A percentile compares a stretch with the other conserved stretches of the same genome.
Conservation (phyloP, 768 basidiomycete species). For the Mycena belliarum region DNA sequence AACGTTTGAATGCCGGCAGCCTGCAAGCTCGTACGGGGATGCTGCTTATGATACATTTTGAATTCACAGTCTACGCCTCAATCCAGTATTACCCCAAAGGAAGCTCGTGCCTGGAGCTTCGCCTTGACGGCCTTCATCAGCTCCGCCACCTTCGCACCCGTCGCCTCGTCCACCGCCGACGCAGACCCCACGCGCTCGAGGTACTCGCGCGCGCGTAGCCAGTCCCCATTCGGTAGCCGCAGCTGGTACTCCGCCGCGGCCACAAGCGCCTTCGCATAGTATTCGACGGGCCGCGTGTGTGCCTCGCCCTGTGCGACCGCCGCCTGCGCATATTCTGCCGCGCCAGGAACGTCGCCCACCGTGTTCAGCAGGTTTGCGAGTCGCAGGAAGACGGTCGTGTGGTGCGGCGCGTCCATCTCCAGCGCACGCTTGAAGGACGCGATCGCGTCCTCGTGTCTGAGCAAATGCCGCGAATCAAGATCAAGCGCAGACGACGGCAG, state of each 20-base stretch:
- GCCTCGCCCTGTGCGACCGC: conserved; percentile 34
- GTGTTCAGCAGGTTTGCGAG: conserved; percentile 52
- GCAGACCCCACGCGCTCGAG: conserved; percentile 27
- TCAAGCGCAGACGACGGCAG: background rate
- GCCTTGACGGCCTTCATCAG: conserved; percentile 53
- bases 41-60: background rate
- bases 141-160: conserved; percentile 44
- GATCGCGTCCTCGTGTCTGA: conserved; percentile 14
- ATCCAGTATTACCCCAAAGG: conserved; percentile 12
- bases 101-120: conserved; percentile 38
- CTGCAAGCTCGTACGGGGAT: too few species aligned
- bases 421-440: conserved; percentile 15
- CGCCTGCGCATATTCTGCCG: conserved; percentile 57
- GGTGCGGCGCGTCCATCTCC: conserved; percentile 40
- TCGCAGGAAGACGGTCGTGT: conserved; percentile 48
- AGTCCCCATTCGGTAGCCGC: conserved; percentile 44
- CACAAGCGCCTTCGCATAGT: conserved; percentile 59
- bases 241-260: conserved; percentile 62
- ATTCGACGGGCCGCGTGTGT: conserved; percentile 43
- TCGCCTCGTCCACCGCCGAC: conserved; percentile 26
- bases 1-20: too few species aligned
- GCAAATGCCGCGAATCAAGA: background rate
- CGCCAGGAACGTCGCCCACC: conserved; percentile 45
- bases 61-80: background rate
- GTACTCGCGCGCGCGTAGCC: conserved; percentile 52